Evolutionary conservation across 805 yeast species (phyloP), one percentile per base, ranked within the genome.

Genomic region (Starmerella scarabaei): DNA sequence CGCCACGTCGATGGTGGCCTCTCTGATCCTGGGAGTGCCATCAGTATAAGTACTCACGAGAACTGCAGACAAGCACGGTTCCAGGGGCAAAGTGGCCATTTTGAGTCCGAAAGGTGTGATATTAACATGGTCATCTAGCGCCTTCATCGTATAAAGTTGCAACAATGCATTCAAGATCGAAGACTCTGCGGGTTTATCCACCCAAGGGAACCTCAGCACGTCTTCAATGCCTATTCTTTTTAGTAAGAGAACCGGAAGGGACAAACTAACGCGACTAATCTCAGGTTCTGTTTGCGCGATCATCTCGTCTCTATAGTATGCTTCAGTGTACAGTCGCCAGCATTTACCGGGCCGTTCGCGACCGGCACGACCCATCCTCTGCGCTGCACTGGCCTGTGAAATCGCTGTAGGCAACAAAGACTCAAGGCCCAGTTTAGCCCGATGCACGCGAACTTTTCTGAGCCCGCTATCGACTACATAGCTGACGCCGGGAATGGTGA

Each of bases 301-400:
- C 39, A 91, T 63, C 47, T 69, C 69, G 21, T 39, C 32, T 2
- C 12, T 21, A 52, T 72, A 88, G 42, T 81, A 78, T 1, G 63
- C 56, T 51, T 88, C 97, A 36, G 81, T 75, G 58, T 79, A 91
- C 28, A 91, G 62, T 43, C 97, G 64, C 60, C 68, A 91, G 33
- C 91, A 82, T 58, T 88, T 88, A 32, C 99, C 99, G 23, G 80
- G 73, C 15, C 75, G 70, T 62, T 91, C 97, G 73, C 99, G 83
- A 46, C 99, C 99, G n/a, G 99, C 97, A 68, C 99, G 81, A 58
- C 99, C 99, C 34, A 86, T 76, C 61, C 99, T 68, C 64, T 91
- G 99, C 27, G 81, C 73, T 0, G 97, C 98, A 30, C 94, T 80
- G 0, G 97, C 93, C 53, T 80, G 83, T 0, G 97, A 85, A 18